Conservation (phyloP, 305 asterid genomes). For the Caryopteris hybrid region DNA sequence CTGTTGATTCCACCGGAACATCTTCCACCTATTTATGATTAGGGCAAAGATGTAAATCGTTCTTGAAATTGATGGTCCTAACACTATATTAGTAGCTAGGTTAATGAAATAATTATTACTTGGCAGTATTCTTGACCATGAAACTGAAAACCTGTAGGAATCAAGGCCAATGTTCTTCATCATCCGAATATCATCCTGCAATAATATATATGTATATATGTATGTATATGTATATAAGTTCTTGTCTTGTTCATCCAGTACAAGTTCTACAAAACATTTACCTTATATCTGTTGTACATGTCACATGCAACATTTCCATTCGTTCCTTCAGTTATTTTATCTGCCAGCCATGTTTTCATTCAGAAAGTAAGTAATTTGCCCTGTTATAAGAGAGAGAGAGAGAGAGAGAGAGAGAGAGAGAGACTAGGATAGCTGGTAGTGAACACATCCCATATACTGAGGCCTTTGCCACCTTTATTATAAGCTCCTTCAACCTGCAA, state of each 20-base stretch:
- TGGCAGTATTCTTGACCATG: constrained; percentile 36
- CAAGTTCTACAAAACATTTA: background rate
- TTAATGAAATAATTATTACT: background rate
- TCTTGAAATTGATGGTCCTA: too few relatives aligned
- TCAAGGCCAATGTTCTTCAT: constrained; percentile 26
- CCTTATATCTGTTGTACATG: constrained; percentile 18
- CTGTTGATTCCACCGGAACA: background rate
- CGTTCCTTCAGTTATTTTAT: constrained; percentile 6
- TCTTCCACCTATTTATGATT: constrained; percentile 19
- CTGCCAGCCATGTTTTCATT: constrained; percentile 7
- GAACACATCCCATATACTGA: constrained; percentile 22
- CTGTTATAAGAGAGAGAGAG: constrained; percentile 2
- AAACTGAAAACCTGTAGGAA: constrained; percentile 25
- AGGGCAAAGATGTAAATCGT: too few relatives aligned
- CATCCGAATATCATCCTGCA: constrained; percentile 28
- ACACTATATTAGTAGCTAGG: too few relatives aligned
- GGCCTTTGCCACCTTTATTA: constrained; percentile 12
- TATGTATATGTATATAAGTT: background rate
- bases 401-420: constrained; percentile 4
- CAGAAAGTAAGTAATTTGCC: too few relatives aligned
- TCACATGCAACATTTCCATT: constrained; percentile 25
- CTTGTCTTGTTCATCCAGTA: too few relatives aligned
- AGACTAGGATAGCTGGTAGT: constrained; percentile 5
- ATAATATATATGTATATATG: background rate
- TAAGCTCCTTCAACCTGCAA: constrained; percentile 20